Conservation (phyloP, 2,329 filamentous ascomycete species). For the Tympanopsis confertula region DNA sequence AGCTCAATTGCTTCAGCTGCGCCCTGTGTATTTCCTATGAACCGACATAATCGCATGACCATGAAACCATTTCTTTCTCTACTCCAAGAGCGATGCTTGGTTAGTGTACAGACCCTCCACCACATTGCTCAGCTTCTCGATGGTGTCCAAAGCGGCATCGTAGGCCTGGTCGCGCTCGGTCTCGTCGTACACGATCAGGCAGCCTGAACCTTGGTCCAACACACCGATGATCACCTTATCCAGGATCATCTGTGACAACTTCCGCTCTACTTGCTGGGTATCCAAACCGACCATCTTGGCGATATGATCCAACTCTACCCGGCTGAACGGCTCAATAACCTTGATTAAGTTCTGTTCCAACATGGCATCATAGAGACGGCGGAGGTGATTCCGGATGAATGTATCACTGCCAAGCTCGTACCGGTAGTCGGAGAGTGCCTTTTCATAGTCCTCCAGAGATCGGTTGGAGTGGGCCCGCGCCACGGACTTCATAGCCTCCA, state of each 20-base stretch:
- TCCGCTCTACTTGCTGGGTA: slow-evolving; percentile 91
- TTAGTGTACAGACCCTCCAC: slow-evolving; percentile 97
- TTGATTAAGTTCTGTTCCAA: slow-evolving; percentile 99
- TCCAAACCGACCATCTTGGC: slow-evolving; percentile 96
- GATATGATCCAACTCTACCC: slow-evolving; percentile 92
- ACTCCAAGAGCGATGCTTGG: slow-evolving; percentile 92
- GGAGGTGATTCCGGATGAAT: slow-evolving; percentile 94
- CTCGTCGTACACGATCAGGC: slow-evolving; percentile 94
- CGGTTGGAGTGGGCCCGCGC: slow-evolving; percentile 91
- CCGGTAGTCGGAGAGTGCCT: slow-evolving; percentile 76
- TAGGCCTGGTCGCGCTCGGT: slow-evolving; percentile 86
- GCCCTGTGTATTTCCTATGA: too few relatives aligned
- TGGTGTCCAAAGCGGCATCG: slow-evolving; percentile 84
- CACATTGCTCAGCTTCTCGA: slow-evolving; percentile 92
- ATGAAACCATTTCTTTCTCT: too few relatives aligned
- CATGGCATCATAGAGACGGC: slow-evolving; percentile 94
- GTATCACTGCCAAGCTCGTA: slow-evolving; percentile 88
- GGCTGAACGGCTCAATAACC: slow-evolving; percentile 96
- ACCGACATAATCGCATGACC: too few relatives aligned
- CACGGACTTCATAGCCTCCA: slow-evolving; percentile 98
- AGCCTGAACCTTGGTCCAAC: slow-evolving; percentile 91
- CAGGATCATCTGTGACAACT: slow-evolving; percentile 98
- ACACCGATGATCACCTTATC: slow-evolving; percentile 98
- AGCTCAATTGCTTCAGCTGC: too few relatives aligned
- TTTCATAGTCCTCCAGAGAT: slow-evolving; percentile 93